Evolutionary conservation across 2,329 filamentous ascomycete species (phyloP), one percentile per base, ranked within the genome.

Genomic region (Diplodia intermedia): DNA sequence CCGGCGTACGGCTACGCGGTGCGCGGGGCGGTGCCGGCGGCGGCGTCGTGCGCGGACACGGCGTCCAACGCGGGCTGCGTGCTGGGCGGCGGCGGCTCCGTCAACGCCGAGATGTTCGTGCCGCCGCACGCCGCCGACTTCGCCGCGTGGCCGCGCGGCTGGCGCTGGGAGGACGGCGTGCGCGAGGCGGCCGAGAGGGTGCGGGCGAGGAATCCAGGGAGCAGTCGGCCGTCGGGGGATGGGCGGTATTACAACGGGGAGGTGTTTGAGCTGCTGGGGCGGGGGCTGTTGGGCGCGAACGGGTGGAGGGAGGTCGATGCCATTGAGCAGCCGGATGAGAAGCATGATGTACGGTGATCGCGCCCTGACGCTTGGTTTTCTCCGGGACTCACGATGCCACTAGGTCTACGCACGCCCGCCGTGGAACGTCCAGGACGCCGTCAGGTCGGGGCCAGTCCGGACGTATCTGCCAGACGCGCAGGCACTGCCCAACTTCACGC

Each of bases 1-100:
- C 90, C 90, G 0, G 88, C 89, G 66, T 85, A 91, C 69, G 90
- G 88, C 77, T 91, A 91, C 75, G 82, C 90, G 77, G 90, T 92
- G 71, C 90, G 88, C 85, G 79, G 82, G 4, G 84, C 90, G 73
- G 87, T 86, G 11, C 81, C 82, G 3, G 88, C 87, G 26, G 87
- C 90, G 71, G 86, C 87, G 43, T 76, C 75, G 68, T 92, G 90
- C 78, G 84, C 84, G 1, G 90, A 92, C 76, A 88, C 86, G 18
- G 89, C 89, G 70, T 87, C 90, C 72, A 91, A 91, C 88, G 88
- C 88, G 12, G 90, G 89, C 18, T 92, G 90, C 70, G 83, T 92
- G 52, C 83, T 92, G 2, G 90, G 90, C 60, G 90, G 90, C 66
- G 87, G 88, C 9, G 86, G 87, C 15, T 86, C 87, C 36, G 83